Evolutionary conservation across 441 rosid species (phyloP), one percentile per base, ranked within the genome.

Genomic region (Erodium texanum): DNA sequence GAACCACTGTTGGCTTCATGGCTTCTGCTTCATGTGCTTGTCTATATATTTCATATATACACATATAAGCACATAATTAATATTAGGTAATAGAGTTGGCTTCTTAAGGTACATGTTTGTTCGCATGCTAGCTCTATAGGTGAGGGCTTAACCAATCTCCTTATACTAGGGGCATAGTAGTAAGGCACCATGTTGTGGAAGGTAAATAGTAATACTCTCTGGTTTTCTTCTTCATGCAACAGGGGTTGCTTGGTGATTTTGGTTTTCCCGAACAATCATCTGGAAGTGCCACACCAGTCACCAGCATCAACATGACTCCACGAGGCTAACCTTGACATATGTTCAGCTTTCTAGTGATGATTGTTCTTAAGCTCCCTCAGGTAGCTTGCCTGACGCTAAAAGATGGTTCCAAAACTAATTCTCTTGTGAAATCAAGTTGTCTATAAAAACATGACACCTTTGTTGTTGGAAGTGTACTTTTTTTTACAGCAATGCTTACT

Each of bases 171-270:
- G n/a, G n/a, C n/a, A 32, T 32, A 32, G 36, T 32, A 2, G 41
- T 36, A 36, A 36, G 41, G 41, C 41, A 36, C 41, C 50, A 11
- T 43, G 50, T 43, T 69, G 12, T 41, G 29, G 68, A 56, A 64
- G 43, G 7, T 19, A n/a, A n/a, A n/a, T n/a, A n/a, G n/a, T 16
- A 41, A 52, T 43, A 18, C 64, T 71, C 67, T 22, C 6, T 15
- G 52, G 66, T 66, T 59, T 76, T n/a, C 24, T 22, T 66, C 68
- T 70, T 41, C 66, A 56, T 71, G 73, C 54, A 75, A 56, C 86
- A 87, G 96, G 91, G 92, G 22, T 74, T 89, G 73, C 83, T 84
- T 64, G 71, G 80, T 73, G 74, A 83, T 61, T 81, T 85, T 0
- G 95, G 97, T 29, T 89, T 90, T 74, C 10, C 81, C 77, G 6